Evolutionary conservation across 2,329 filamentous ascomycete genomes (phyloP).

Genomic region (Curvularia spicifera): DNA sequence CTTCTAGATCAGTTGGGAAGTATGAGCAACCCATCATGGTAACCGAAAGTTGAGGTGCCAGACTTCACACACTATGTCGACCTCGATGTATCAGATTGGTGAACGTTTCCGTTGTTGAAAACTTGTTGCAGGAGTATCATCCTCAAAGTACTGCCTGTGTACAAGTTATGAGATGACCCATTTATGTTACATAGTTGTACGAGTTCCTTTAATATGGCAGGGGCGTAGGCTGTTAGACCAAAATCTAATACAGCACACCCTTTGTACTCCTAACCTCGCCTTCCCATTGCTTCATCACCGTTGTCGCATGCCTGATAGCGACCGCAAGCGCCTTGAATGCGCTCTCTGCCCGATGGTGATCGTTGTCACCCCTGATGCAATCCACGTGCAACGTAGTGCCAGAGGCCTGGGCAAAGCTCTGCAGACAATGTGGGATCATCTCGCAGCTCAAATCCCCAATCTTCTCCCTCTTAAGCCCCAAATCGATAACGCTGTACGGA

Average conservation of each 20-base stretch:
- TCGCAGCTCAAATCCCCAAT: constrained; percentile 87
- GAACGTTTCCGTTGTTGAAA: not conserved
- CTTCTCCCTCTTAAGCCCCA: constrained; percentile 88
- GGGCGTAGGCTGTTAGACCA: not conserved
- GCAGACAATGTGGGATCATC: constrained; percentile 95
- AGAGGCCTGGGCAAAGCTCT: constrained; percentile 91
- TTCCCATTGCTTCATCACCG: constrained; percentile 77
- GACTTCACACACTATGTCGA: not conserved
- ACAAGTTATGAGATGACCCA: not conserved
- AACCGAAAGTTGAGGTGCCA: not conserved
- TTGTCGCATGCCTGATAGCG: constrained; percentile 78
- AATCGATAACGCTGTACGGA: constrained; percentile 80
- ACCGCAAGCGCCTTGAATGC: constrained; percentile 96
- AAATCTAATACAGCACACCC: constrained; percentile 71
- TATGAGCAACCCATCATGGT: not conserved
- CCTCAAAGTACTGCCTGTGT: not conserved
- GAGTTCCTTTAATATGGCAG: not conserved
- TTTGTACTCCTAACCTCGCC: constrained; percentile 96
- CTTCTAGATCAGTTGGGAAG: not conserved
- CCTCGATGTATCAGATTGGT: not conserved
- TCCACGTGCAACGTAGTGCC: constrained; percentile 95
- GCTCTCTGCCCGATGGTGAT: constrained; percentile 94
- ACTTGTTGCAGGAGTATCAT: not conserved
- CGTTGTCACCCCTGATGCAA: constrained; percentile 87
- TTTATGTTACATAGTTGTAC: not conserved